These are phyloP conservation scores for Trichoderma gracile DNA, from an alignment of 2,329 filamentous ascomycete genomes.

Conservation along the genomic window DNA sequence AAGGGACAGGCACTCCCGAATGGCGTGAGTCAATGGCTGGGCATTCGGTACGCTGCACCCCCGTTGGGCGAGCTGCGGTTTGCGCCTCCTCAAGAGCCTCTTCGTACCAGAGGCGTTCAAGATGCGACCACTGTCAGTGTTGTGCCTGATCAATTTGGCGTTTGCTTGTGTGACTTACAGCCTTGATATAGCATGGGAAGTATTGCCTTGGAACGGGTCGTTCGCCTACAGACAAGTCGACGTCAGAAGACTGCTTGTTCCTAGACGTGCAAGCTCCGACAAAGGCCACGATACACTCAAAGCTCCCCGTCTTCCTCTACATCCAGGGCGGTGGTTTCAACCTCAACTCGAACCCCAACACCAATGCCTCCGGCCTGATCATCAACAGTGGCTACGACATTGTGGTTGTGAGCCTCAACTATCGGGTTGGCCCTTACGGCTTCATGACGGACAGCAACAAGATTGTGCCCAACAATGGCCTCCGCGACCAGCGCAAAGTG, in stretches of 20 bases:
- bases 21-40: constrained; percentile 70
- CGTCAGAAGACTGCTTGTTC: constrained; percentile 68
- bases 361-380: constrained; percentile 61
- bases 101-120: constrained; percentile 46
- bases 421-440: constrained; percentile 72
- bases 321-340: constrained; percentile 65
- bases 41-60: constrained; percentile 71
- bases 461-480: constrained; percentile 65
- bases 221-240: constrained; percentile 33
- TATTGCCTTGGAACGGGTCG: constrained; percentile 37
- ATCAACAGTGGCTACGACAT: constrained; percentile 60
- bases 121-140: constrained; percentile 54
- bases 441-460: constrained; percentile 63
- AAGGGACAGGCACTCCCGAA: constrained; percentile 54
- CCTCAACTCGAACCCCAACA: constrained; percentile 48
- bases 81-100: constrained; percentile 64
- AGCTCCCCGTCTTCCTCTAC: constrained; percentile 63
- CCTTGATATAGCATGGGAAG: constrained; percentile 17
- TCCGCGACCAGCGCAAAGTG: constrained; percentile 69
- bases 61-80: constrained; percentile 68
- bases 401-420: constrained; percentile 72
- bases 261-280: constrained; percentile 64
- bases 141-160: neutral
- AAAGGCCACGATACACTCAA: constrained; percentile 48
- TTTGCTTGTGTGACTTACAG: neutral